Percentiles rank a stretch among this genome's conserved stretches.
Evolutionary conservation across 2,329 filamentous ascomycete genomes (phyloP).

Genomic region (Cladophialophora immunda): DNA sequence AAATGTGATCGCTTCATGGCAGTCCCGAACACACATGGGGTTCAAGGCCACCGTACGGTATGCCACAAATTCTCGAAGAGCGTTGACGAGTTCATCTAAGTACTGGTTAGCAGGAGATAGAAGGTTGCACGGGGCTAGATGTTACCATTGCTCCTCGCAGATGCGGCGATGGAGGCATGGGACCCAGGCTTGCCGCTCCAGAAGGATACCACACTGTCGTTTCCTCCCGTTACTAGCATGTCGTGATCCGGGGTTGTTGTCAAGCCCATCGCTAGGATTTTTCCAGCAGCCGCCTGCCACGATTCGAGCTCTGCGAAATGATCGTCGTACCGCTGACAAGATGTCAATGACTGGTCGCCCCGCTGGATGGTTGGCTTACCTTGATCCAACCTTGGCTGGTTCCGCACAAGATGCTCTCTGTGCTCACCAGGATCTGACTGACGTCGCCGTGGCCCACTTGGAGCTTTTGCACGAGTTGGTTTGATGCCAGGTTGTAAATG

Average conservation of each 20-base stretch:
- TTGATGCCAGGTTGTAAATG: slow-evolving; percentile 95
- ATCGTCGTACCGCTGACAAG: slow-evolving; percentile 72
- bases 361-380: slow-evolving; percentile 58
- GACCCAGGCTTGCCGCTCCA: slow-evolving; percentile 74
- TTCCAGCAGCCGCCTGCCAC: slow-evolving; percentile 85
- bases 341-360: slow-evolving; percentile 24
- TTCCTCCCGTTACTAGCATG: slow-evolving; percentile 94
- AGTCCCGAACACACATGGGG: slow-evolving; percentile 87
- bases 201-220: slow-evolving; percentile 86
- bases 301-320: slow-evolving; percentile 81
- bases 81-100: slow-evolving; percentile 70
- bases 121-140: background rate
- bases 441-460: slow-evolving; percentile 84
- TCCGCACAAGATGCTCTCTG: slow-evolving; percentile 85
- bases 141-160: slow-evolving; percentile 65
- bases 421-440: slow-evolving; percentile 58
- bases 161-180: slow-evolving; percentile 20
- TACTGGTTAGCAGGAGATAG: background rate
- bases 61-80: slow-evolving; percentile 83
- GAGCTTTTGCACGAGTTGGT: slow-evolving; percentile 86
- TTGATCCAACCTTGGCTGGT: slow-evolving; percentile 88
- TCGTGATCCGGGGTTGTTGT: slow-evolving; percentile 74
- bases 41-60: slow-evolving; percentile 92
- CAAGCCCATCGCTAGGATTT: slow-evolving; percentile 84
- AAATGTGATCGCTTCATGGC: slow-evolving; percentile 89